These are phyloP conservation scores for Stephanodiscus minutulus DNA, from an alignment of 108 stramenopile species.

Conservation along the genomic window DNA sequence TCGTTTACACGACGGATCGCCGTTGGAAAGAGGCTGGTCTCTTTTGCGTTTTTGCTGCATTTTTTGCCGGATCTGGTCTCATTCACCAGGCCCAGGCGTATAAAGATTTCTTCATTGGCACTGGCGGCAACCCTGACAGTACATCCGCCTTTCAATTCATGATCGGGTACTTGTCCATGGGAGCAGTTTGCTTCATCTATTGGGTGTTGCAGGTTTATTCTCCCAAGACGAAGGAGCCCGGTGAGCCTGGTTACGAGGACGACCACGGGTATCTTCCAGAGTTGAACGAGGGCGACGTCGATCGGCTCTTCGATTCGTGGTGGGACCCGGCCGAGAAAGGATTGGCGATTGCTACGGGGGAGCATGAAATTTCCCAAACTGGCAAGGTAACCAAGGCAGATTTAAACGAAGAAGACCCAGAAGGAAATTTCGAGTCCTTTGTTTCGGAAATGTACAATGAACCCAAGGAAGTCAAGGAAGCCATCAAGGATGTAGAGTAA, in stretches of 20 bases:
- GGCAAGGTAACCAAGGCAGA: too few species aligned
- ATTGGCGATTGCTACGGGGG: background rate
- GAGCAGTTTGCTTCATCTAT: conserved; percentile 1
- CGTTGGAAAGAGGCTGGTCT: conserved; percentile 36
- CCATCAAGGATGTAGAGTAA: too few species aligned
- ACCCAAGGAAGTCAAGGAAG: too few species aligned
- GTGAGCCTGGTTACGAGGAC: conserved; percentile 23
- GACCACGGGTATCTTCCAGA: conserved; percentile 32
- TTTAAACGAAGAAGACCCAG: too few species aligned
- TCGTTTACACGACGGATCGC: conserved; percentile 52
- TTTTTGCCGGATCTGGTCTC: conserved; percentile 51
- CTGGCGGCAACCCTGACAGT: background rate
- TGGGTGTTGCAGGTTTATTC: conserved; percentile 4
- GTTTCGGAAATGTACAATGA: too few species aligned
- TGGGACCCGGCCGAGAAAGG: conserved; percentile 26
- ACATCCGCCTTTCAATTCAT: conserved; percentile 28
- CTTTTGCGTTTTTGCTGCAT: conserved; percentile 28
- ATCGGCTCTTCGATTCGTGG: conserved; percentile 37
- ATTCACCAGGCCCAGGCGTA: conserved; percentile 47
- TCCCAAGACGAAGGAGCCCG: conserved; percentile 17
- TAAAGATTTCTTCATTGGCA: background rate
- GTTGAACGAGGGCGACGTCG: conserved; percentile 14
- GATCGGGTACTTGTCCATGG: conserved; percentile 28
- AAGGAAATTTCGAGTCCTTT: too few species aligned
- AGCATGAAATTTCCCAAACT: too few species aligned